These are phyloP conservation scores for Takakia lepidozioides DNA, from an alignment of 225 moss, liverwort and hornwort genomes.

Conservation along the genomic window DNA sequence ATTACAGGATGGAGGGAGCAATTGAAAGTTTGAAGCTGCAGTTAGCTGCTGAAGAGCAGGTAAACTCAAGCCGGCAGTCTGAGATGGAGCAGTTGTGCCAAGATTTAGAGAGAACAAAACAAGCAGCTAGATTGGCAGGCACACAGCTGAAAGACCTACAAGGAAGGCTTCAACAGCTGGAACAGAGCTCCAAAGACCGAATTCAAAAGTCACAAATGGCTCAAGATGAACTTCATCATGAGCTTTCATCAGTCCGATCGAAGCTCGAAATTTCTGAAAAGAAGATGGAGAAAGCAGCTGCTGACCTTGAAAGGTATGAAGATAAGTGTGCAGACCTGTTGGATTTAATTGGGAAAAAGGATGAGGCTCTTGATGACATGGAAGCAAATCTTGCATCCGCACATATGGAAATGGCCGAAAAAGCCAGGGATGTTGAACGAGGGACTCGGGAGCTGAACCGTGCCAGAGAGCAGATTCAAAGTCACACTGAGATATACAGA, in stretches of 20 bases:
- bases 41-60: constrained; percentile 28
- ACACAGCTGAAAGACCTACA: constrained; percentile 40
- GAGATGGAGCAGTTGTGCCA: constrained; percentile 53
- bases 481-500: constrained; percentile 31
- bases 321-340: constrained; percentile 38
- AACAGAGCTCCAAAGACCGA: constrained; percentile 43
- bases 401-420: constrained; percentile 19
- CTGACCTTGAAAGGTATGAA: constrained; percentile 30
- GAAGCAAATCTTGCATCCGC: constrained; percentile 24
- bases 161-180: constrained; percentile 52
- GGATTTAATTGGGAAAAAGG: constrained; percentile 36
- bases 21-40: constrained; percentile 45
- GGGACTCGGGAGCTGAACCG: constrained; percentile 30
- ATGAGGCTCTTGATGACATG: constrained; percentile 36
- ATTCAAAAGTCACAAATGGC: constrained; percentile 25
- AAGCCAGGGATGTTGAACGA: constrained; percentile 29
- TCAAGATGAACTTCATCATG: constrained; percentile 18
- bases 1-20: constrained; percentile 56
- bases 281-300: constrained; percentile 22
- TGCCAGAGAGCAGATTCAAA: constrained; percentile 41
- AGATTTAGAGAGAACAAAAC: constrained; percentile 54
- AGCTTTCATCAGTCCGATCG: constrained; percentile 22
- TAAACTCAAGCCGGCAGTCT: constrained; percentile 19
- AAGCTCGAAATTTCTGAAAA: constrained; percentile 36
- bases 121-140: constrained; percentile 34